Evolutionary conservation across 768 basidiomycete genomes (phyloP).

Genomic region (Calocera viscosa): DNA sequence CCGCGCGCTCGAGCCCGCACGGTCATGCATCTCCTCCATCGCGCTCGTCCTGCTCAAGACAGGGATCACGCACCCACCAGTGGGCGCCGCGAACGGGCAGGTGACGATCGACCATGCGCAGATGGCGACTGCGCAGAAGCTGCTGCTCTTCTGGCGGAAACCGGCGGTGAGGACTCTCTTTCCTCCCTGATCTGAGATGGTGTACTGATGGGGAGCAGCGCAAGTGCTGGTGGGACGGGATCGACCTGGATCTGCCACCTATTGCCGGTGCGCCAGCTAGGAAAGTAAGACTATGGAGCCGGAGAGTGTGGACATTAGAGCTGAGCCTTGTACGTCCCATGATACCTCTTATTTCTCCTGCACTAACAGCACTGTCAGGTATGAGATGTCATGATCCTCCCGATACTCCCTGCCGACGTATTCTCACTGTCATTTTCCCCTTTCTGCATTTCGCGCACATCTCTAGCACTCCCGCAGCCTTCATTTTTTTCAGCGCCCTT

Average conservation of each 20-base stretch:
- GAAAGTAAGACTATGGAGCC: constrained; percentile 84
- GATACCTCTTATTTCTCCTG: not conserved
- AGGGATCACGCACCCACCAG: constrained; percentile 65
- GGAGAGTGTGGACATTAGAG: constrained; percentile 96
- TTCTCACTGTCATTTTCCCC: not conserved
- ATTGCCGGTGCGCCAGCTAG: constrained; percentile 38
- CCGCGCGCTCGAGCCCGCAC: constrained; percentile 85
- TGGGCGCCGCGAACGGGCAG: constrained; percentile 31
- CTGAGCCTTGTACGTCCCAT: constrained; percentile 60
- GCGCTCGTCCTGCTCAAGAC: constrained; percentile 95
- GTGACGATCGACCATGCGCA: constrained; percentile 82
- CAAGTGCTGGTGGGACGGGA: constrained; percentile 99
- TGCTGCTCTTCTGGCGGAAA: constrained; percentile 96
- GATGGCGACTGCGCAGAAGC: constrained; percentile 95
- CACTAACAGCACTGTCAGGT: not conserved
- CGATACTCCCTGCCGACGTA: not conserved
- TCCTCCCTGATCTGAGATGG: constrained; percentile 11
- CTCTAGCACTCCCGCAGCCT: constrained; percentile 3
- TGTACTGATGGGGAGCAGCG: constrained; percentile 40
- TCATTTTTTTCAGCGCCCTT: not conserved
- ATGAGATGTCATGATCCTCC: constrained; percentile 5
- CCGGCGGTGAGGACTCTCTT: constrained; percentile 66
- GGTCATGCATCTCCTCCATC: constrained; percentile 97
- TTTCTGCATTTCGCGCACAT: not conserved
- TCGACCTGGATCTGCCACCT: constrained; percentile 71